Evolutionary conservation across 1,139 yeast genomes (phyloP).

Genomic region (Oligophagozyma castellii): DNA sequence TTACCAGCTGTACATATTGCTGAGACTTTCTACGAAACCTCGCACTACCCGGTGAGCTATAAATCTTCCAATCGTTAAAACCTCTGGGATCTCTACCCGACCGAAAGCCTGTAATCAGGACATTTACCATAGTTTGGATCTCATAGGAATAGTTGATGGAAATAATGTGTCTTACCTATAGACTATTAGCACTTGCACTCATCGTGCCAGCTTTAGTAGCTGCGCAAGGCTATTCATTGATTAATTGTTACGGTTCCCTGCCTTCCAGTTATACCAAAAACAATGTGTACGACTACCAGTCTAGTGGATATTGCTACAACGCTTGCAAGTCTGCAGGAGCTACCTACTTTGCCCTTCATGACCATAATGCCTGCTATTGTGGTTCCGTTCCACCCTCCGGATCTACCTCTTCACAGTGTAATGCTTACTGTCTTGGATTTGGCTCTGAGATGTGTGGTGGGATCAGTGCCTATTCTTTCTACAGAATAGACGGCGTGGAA

Average conservation of each 20-base stretch:
- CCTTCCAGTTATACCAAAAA: constrained; percentile 27
- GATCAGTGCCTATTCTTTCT: constrained; percentile 27
- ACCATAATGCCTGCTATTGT: constrained; percentile 43
- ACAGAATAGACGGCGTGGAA: constrained; percentile 17
- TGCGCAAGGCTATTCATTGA: constrained; percentile 6
- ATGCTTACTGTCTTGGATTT: constrained; percentile 26
- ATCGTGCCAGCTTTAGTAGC: neutral
- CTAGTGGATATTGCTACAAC: constrained; percentile 31
- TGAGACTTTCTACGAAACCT: no score
- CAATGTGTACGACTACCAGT: constrained; percentile 32
- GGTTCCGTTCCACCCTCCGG: constrained; percentile 31
- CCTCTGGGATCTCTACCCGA: no score
- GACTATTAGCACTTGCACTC: no score
- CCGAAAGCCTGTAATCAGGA: no score
- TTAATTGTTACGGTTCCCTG: constrained; percentile 25
- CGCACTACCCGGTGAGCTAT: no score
- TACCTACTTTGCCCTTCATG: constrained; percentile 38
- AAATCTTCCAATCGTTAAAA: no score
- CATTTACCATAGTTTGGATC: no score
- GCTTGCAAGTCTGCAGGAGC: constrained; percentile 29
- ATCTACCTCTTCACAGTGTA: constrained; percentile 20
- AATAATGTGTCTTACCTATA: no score
- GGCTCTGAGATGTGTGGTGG: constrained; percentile 30
- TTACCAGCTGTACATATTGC: no score
- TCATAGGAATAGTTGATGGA: no score